These are phyloP conservation scores for Solanum hybrid DNA, from an alignment of 305 asterid species.

Conservation along the genomic window DNA sequence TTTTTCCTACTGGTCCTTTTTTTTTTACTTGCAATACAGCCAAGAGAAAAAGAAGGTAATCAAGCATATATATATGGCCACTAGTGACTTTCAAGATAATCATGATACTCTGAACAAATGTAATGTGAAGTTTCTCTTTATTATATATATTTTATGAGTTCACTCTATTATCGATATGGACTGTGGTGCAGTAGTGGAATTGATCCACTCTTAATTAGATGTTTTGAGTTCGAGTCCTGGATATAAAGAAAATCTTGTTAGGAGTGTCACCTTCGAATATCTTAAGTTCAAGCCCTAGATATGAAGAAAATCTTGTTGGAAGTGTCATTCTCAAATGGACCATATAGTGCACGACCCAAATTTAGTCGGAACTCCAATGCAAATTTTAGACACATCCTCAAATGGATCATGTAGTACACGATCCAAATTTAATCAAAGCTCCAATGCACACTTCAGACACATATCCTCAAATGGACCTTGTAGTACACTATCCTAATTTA, in stretches of 20 bases:
- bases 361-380: too few relatives aligned
- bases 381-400: too few relatives aligned
- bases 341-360: rapidly evolving
- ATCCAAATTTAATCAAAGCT: not conserved
- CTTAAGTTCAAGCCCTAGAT: not conserved
- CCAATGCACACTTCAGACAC: too few relatives aligned
- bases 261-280: not conserved
- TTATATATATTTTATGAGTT: too few relatives aligned
- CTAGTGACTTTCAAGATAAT: not conserved
- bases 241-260: too few relatives aligned
- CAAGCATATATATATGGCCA: not conserved
- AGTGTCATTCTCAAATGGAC: not conserved
- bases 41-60: not conserved
- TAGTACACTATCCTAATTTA: not conserved
- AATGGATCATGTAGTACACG: too few relatives aligned
- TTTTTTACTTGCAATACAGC: not conserved
- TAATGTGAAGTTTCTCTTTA: not conserved
- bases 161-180: too few relatives aligned
- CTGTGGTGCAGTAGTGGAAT: too few relatives aligned
- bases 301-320: too few relatives aligned
- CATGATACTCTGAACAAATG: not conserved
- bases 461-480: not conserved
- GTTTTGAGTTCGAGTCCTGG: not conserved
- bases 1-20: not conserved
- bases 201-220: not conserved